Evolutionary conservation across 1,139 yeast species (phyloP).

Genomic region (Ogataea hybrid): DNA sequence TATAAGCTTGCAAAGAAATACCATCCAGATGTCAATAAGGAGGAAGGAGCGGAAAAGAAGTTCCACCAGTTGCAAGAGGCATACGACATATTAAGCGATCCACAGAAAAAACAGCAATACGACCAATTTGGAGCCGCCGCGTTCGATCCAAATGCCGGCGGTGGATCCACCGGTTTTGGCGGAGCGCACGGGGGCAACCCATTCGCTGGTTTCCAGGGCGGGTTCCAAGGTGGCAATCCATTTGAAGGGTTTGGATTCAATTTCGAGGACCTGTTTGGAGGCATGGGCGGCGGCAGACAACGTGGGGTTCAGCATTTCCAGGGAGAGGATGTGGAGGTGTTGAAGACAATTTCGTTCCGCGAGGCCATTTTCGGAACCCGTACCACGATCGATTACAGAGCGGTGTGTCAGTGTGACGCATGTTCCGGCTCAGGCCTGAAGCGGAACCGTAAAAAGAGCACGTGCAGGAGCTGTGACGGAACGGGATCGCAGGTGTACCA

Average conservation of each 20-base stretch:
- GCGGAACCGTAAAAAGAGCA: conserved; percentile 67
- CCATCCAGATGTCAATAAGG: conserved; percentile 97
- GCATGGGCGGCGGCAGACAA: conserved; percentile 48
- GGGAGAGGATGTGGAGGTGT: conserved; percentile 86
- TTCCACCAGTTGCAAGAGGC: conserved; percentile 95
- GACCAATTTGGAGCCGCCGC: conserved; percentile 92
- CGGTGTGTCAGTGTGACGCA: conserved; percentile 71
- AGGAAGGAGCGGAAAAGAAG: conserved; percentile 78
- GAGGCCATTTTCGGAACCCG: conserved; percentile 86
- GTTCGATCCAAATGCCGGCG: conserved; percentile 62
- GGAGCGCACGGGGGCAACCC: conserved; percentile 42
- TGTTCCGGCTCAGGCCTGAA: conserved; percentile 89
- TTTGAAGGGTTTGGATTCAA: conserved; percentile 43
- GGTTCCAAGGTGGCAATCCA: conserved; percentile 22
- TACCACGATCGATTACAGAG: conserved; percentile 65
- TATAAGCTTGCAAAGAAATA: conserved; percentile 88
- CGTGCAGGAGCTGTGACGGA: conserved; percentile 90
- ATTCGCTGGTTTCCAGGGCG: conserved; percentile 25
- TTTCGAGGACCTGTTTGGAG: conserved; percentile 86
- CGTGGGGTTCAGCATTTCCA: conserved; percentile 68
- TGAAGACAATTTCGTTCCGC: conserved; percentile 72
- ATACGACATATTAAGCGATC: conserved; percentile 86
- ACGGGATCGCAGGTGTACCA: conserved; percentile 87
- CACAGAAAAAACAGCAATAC: conserved; percentile 81
- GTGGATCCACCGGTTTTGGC: conserved; percentile 35